phyloP scores from a whole-genome alignment of 2,329 filamentous ascomycete species.

The Aspergillus ruber region DNA sequence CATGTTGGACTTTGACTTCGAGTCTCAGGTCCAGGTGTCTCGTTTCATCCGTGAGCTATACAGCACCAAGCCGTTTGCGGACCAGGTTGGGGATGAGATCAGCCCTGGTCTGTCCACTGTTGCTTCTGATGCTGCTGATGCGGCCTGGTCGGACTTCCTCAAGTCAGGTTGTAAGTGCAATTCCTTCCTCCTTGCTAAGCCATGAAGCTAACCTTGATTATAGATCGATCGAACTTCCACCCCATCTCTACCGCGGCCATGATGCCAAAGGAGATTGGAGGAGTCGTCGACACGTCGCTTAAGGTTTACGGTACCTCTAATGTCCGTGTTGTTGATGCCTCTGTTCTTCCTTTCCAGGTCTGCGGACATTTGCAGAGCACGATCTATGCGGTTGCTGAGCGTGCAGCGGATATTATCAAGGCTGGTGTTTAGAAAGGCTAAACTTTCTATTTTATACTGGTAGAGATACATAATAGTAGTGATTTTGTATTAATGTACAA shows the following conservation, averaged over 20 bases:
- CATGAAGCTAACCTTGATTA: not conserved
- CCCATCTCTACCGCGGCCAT: not conserved
- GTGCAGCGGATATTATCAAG: not conserved
- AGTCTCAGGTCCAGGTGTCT: slow-evolving; percentile 15
- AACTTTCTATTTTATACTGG: too few species aligned
- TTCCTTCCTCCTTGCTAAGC: not conserved
- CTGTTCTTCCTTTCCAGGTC: not conserved
- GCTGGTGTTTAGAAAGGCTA: too few species aligned
- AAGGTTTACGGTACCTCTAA: not conserved
- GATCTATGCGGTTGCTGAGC: not conserved
- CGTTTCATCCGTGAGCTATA: slow-evolving; percentile 17
- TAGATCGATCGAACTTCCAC: not conserved
- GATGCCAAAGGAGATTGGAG: not conserved
- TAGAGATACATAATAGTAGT: too few species aligned
- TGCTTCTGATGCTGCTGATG: slow-evolving; percentile 12
- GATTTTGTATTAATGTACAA: too few species aligned
- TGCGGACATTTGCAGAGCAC: not conserved
- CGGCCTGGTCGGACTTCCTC: slow-evolving; percentile 19
- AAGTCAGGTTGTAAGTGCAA: slow-evolving; percentile 18
- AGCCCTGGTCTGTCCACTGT: slow-evolving; percentile 15
- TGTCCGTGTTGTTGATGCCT: not conserved
- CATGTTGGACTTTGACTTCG: slow-evolving; percentile 17
- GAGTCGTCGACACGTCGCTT: not conserved
- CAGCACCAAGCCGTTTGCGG: slow-evolving; percentile 11
- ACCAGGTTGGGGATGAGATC: slow-evolving; percentile 17